Evolutionary conservation across 805 yeast species (phyloP).

Genomic region (Grigorovia yakushimaensis): DNA sequence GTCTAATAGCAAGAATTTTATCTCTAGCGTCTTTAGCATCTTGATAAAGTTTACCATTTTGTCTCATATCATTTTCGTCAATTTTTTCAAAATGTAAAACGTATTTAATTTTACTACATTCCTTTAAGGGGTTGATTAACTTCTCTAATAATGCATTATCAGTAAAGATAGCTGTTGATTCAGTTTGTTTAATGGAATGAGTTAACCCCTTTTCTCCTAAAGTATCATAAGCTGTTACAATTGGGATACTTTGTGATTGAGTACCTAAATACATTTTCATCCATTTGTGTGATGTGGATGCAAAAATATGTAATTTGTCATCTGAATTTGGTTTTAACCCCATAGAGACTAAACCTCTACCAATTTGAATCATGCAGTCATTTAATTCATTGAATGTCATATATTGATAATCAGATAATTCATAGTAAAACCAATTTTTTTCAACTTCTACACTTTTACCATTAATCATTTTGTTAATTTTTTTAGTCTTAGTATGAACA

Average conservation of each 20-base stretch:
- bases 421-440: slow-evolving; percentile 83
- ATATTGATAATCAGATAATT: slow-evolving; percentile 62
- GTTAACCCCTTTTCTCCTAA: slow-evolving; percentile 82
- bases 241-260: slow-evolving; percentile 68
- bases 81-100: slow-evolving; percentile 64
- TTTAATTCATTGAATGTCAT: slow-evolving; percentile 51
- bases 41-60: slow-evolving; percentile 47
- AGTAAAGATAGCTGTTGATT: slow-evolving; percentile 67
- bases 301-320: slow-evolving; percentile 72
- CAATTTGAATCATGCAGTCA: slow-evolving; percentile 41
- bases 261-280: slow-evolving; percentile 78
- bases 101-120: slow-evolving; percentile 49
- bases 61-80: slow-evolving; percentile 53
- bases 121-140: slow-evolving; percentile 62
- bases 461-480: slow-evolving; percentile 62
- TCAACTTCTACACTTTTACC: slow-evolving; percentile 65
- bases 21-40: slow-evolving; percentile 50
- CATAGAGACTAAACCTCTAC: slow-evolving; percentile 64
- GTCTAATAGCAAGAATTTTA: slow-evolving; percentile 55
- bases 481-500: slow-evolving; percentile 65
- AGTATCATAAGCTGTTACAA: slow-evolving; percentile 94
- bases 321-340: slow-evolving; percentile 58
- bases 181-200: slow-evolving; percentile 79
- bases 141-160: slow-evolving; percentile 65
- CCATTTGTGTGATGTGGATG: slow-evolving; percentile 84